Conservation (phyloP, 192 early-diverging fungal species). For the Cladochytrium replicatum region DNA sequence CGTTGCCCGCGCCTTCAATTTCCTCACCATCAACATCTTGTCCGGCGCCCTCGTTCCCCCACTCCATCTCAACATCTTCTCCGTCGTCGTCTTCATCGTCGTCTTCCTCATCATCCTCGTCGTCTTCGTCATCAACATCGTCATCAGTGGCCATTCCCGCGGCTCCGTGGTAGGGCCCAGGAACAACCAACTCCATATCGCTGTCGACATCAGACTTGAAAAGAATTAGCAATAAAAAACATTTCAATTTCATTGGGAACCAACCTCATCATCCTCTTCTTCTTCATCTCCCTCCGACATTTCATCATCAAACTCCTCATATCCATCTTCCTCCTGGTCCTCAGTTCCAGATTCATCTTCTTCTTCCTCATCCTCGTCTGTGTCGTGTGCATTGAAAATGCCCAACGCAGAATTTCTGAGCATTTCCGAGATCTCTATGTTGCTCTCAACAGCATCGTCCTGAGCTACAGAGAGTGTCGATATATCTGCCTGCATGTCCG, state of each 20-base stretch:
- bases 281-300: constrained; percentile 58
- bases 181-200: constrained; percentile 48
- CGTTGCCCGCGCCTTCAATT: constrained; percentile 26
- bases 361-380: constrained; percentile 61
- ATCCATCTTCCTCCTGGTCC: constrained; percentile 52
- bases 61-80: constrained; percentile 34
- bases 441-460: constrained; percentile 28
- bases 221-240: constrained; percentile 12
- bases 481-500: constrained; percentile 10
- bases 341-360: constrained; percentile 40
- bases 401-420: constrained; percentile 76
- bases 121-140: constrained; percentile 31
- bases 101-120: constrained; percentile 33
- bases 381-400: constrained; percentile 60
- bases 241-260: constrained; percentile 56
- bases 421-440: constrained; percentile 65
- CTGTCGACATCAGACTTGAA: constrained; percentile 42
- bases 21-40: constrained; percentile 33
- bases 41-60: constrained; percentile 32
- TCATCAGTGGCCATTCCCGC: constrained; percentile 33
- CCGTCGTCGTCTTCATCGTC: constrained; percentile 48
- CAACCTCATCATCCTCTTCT: constrained; percentile 38
- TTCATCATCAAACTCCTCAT: constrained; percentile 52
- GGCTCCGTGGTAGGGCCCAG: constrained; percentile 36
- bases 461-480: constrained; percentile 5